phyloP scores from a whole-genome alignment of 1,139 yeast genomes.

The Yamadazyma triangularis region DNA sequence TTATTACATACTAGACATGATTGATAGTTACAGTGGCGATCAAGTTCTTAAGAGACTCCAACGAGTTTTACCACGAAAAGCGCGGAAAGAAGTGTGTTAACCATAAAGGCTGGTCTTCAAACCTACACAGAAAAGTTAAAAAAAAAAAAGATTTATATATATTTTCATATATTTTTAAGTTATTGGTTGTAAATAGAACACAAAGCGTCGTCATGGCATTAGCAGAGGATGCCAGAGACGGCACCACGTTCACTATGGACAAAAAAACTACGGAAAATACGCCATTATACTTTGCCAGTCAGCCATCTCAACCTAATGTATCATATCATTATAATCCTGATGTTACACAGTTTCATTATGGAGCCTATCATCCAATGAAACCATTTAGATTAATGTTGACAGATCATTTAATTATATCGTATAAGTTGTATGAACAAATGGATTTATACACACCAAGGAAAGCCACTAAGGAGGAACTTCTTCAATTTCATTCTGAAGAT shows the following conservation, averaged over 20 bases:
- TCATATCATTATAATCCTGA: conserved; percentile 88
- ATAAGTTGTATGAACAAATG: conserved; percentile 85
- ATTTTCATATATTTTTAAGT: no score
- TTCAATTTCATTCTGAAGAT: conserved; percentile 82
- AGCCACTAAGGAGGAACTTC: conserved; percentile 76
- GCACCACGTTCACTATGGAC: conserved; percentile 45
- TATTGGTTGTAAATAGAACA: no score
- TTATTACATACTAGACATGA: no score
- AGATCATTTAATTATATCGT: conserved; percentile 82
- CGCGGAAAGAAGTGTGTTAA: no score
- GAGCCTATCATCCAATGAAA: conserved; percentile 95
- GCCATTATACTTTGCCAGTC: conserved; percentile 53
- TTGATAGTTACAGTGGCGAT: no score
- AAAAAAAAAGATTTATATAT: no score
- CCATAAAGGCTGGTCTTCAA: no score
- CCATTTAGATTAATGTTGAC: conserved; percentile 95
- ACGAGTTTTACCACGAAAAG: no score
- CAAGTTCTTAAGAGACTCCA: no score
- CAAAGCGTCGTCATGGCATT: no score
- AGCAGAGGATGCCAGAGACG: conserved; percentile 1
- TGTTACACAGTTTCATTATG: conserved; percentile 80
- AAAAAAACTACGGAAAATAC: conserved; percentile 50
- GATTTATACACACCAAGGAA: conserved; percentile 79
- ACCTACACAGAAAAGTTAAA: no score
- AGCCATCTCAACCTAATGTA: conserved; percentile 44